Percentiles rank a stretch among this genome's conserved stretches.
Conservation (phyloP, 441 rosid species). For the Eutrema salsugineum region DNA sequence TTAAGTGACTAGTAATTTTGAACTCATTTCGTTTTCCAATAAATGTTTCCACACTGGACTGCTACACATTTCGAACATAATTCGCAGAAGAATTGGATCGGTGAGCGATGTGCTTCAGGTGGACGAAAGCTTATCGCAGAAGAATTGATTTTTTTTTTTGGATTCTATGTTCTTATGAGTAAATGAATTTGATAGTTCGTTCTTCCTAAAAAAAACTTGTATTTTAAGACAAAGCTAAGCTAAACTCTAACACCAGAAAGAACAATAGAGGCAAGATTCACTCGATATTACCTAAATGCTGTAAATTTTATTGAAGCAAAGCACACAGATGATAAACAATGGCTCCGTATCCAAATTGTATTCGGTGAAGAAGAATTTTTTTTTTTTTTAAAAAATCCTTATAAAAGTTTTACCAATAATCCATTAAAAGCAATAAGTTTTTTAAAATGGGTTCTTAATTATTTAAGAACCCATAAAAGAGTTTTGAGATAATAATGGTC, state of each 20-base stretch:
- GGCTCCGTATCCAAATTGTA: background rate
- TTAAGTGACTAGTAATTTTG: background rate
- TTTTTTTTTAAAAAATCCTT: no score
- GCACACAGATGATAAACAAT: background rate
- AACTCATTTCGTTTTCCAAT: background rate
- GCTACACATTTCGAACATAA: slow-evolving; percentile 83
- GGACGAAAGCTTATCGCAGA: slow-evolving; percentile 65
- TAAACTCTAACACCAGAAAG: background rate
- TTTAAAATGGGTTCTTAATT: no score
- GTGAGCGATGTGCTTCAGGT: slow-evolving; percentile 62
- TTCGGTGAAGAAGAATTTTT: background rate
- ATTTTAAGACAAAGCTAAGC: background rate
- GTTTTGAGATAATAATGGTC: no score
- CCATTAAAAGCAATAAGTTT: no score
- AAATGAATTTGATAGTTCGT: background rate
- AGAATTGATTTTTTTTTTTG: slow-evolving; percentile 6
- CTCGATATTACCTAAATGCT: no score
- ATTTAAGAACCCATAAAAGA: no score
- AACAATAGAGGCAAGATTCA: background rate
- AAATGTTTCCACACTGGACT: slow-evolving; percentile 56
- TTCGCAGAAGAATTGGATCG: slow-evolving; percentile 46
- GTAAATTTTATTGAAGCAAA: slow-evolving; percentile 18
- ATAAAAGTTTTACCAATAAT: no score
- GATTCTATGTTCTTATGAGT: slow-evolving; percentile 14
- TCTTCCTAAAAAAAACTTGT: background rate